Evolutionary conservation across 2,329 filamentous ascomycete species (phyloP).

Genomic region (Fusarium compactum): DNA sequence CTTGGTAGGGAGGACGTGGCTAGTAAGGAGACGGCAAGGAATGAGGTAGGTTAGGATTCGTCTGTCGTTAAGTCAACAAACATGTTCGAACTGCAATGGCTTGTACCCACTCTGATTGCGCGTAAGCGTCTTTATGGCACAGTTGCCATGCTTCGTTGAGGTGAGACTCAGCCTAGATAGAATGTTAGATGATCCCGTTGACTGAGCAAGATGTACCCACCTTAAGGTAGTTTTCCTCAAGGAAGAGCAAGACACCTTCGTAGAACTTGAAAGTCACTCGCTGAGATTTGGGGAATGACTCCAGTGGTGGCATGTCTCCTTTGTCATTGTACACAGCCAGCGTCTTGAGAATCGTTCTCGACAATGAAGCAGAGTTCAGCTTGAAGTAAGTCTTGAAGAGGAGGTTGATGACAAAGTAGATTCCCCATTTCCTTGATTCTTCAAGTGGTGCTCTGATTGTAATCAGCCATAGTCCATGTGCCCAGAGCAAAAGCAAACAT

Average conservation of each 20-base stretch:
- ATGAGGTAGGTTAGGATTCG: constrained; percentile 95
- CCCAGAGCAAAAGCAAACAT: constrained; percentile 37
- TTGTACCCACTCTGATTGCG: constrained; percentile 80
- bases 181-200: background rate
- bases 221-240: constrained; percentile 91
- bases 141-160: constrained; percentile 84
- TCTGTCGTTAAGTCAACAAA: constrained; percentile 57
- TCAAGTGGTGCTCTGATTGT: constrained; percentile 74
- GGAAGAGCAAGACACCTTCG: constrained; percentile 89
- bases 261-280: constrained; percentile 98
- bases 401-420: constrained; percentile 94
- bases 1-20: constrained; percentile 82
- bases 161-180: constrained; percentile 77
- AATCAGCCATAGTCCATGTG: constrained; percentile 7
- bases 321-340: constrained; percentile 77
- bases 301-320: constrained; percentile 83
- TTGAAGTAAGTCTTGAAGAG: constrained; percentile 99
- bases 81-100: background rate
- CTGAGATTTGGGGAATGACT: constrained; percentile 87
- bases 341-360: constrained; percentile 88
- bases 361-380: constrained; percentile 89
- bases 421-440: constrained; percentile 96
- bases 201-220: constrained; percentile 56
- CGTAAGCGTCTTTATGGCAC: constrained; percentile 77
- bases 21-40: constrained; percentile 90